phyloP scores from a whole-genome alignment of 2,329 filamentous ascomycete genomes.

The Catunica adiposa region DNA sequence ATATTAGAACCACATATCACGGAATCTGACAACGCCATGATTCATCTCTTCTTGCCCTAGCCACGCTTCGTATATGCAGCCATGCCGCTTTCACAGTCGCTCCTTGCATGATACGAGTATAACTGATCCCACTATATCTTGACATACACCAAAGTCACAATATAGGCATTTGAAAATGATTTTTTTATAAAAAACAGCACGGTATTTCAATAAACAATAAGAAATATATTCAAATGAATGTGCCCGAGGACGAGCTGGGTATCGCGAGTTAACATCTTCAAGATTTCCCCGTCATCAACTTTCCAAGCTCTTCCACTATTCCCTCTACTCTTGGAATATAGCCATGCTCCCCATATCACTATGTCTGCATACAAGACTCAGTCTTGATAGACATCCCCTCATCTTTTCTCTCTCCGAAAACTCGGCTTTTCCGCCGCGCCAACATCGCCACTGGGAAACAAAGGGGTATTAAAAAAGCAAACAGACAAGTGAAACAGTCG shows the following conservation, averaged over 20 bases:
- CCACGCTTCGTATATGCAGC: neutral
- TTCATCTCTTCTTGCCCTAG: neutral
- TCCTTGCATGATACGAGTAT: neutral
- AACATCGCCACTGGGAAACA: neutral
- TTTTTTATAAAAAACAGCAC: constrained; percentile 14
- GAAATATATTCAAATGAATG: constrained; percentile 12
- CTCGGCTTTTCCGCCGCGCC: no score
- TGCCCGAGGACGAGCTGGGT: constrained; percentile 15
- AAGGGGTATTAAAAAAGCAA: constrained; percentile 2
- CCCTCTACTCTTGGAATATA: neutral
- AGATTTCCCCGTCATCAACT: constrained; percentile 1
- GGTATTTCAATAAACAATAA: constrained; percentile 7
- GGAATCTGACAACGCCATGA: neutral
- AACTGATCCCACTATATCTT: neutral
- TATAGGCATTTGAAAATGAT: neutral
- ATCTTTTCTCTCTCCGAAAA: no score
- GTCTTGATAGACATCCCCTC: neutral
- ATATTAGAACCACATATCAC: neutral
- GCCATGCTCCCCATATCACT: neutral
- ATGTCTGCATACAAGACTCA: neutral
- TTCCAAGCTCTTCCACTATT: neutral
- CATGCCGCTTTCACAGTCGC: neutral
- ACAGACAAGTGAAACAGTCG: neutral
- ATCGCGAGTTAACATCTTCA: constrained; percentile 11
- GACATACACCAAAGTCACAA: constrained; percentile 16